Percentiles rank a stretch among this genome's conserved stretches.
phyloP scores from a whole-genome alignment of 495 filamentous ascomycete genomes.

The Daldinia caldariorum region DNA sequence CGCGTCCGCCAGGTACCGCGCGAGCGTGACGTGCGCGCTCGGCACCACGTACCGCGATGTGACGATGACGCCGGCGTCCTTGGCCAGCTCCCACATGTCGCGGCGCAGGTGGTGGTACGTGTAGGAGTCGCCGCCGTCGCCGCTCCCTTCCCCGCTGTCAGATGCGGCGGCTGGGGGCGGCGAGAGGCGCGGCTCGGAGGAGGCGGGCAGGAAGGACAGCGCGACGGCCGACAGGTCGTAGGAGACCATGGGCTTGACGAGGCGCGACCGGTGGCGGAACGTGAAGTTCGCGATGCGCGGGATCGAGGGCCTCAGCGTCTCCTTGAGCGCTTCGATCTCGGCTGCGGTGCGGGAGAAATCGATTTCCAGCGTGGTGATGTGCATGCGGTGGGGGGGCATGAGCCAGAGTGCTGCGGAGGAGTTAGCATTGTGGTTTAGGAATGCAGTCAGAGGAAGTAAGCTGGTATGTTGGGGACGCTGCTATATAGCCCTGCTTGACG shows the following conservation, averaged over 20 bases:
- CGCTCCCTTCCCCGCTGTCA: slow-evolving; percentile 33
- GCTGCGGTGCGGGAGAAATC: slow-evolving; percentile 70
- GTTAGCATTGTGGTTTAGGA: not conserved
- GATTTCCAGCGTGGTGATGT: slow-evolving; percentile 87
- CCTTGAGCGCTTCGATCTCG: slow-evolving; percentile 69
- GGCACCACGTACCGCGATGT: slow-evolving; percentile 84
- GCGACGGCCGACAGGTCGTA: slow-evolving; percentile 88
- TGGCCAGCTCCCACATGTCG: slow-evolving; percentile 72
- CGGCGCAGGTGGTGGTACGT: slow-evolving; percentile 91
- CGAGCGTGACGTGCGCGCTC: slow-evolving; percentile 88
- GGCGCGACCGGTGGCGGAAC: slow-evolving; percentile 68
- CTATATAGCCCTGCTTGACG: not conserved
- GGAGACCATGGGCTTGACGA: slow-evolving; percentile 83
- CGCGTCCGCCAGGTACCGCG: slow-evolving; percentile 72
- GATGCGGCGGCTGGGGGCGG: slow-evolving; percentile 49
- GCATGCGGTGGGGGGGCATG: slow-evolving; percentile 78
- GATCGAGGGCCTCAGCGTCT: slow-evolving; percentile 59
- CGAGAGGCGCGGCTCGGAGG: slow-evolving; percentile 61
- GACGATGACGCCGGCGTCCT: slow-evolving; percentile 67
- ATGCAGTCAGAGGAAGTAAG: not conserved
- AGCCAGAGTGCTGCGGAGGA: slow-evolving; percentile 76
- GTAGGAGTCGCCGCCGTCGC: slow-evolving; percentile 64
- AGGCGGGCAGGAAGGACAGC: slow-evolving; percentile 82
- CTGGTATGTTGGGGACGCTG: not conserved
- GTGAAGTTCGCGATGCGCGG: slow-evolving; percentile 69